Evolutionary conservation across 2,329 filamentous ascomycete species (phyloP), one percentile per base, ranked within the genome.

Genomic region (Mariannaea elegans): DNA sequence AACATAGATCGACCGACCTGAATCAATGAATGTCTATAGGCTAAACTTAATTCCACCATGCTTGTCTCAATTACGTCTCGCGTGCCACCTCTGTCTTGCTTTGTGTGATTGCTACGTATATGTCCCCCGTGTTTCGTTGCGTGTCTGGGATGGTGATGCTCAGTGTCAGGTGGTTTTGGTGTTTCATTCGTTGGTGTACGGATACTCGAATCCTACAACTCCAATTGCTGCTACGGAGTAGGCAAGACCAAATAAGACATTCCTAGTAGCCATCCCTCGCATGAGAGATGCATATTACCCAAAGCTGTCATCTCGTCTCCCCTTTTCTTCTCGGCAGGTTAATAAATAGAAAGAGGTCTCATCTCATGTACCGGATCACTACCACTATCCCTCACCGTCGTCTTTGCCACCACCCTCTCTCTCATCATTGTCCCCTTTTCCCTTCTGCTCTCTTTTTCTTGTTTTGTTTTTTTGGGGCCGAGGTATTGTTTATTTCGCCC

Each of bases 171-270:
- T 36, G 21, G 48, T 14, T 4, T 38, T 39, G 19, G 34, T 31
- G 56, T 59, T 59, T 59, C 56, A 59, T 45, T 48, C 14, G 21
- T 16, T 36, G 36, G 45, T 36, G 56, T 44, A 38, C 21, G 32
- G n/a, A n/a, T n/a, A n/a, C n/a, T n/a, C n/a, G n/a, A n/a, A n/a
- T n/a, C n/a, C n/a, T n/a, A 36, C 56, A 42, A 59, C 49, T 44
- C 19, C 56, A 36, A 42, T 27, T 46, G 19, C 39, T 38, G 34
- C 39, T 18, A n/a, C 4, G 34, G 34, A 38, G 16, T 14, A 38
- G 46, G 29, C 14, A 39, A 50, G 47, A 50, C 32, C n/a, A 38
- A 41, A 41, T 41, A 23, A 21, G 38, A 41, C 38, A 41, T 18
- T 18, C 10, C 21, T 38, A 27, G 9, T 31, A 23, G 16, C 16